Evolutionary conservation across 2,329 filamentous ascomycete genomes (phyloP).

Genomic region (Colletotrichum endophyticum): DNA sequence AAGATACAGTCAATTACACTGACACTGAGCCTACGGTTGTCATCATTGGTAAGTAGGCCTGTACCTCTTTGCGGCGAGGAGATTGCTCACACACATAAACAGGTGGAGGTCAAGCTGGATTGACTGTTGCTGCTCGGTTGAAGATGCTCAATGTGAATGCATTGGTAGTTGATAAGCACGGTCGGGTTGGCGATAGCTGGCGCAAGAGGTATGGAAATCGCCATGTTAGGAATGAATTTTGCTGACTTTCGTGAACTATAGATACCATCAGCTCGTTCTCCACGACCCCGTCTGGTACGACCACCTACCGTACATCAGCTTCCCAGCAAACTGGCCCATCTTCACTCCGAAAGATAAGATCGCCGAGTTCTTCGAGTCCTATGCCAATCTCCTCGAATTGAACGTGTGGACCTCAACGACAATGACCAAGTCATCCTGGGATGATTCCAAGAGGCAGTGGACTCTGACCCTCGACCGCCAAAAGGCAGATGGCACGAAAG

Average conservation of each 20-base stretch:
- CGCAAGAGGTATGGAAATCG: slow-evolving; percentile 35
- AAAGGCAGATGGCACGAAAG: slow-evolving; percentile 44
- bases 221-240: accelerated
- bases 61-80: background rate
- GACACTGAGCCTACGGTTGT: slow-evolving; percentile 20
- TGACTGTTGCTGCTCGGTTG: slow-evolving; percentile 56
- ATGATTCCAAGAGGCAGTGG: slow-evolving; percentile 57
- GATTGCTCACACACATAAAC: background rate
- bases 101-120: slow-evolving; percentile 55
- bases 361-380: slow-evolving; percentile 67
- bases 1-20: slow-evolving; percentile 16
- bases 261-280: slow-evolving; percentile 62
- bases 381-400: slow-evolving; percentile 65
- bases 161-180: slow-evolving; percentile 56
- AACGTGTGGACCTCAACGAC: slow-evolving; percentile 66
- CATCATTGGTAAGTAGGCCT: slow-evolving; percentile 21
- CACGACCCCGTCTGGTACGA: slow-evolving; percentile 68
- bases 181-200: slow-evolving; percentile 64
- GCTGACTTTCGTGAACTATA: background rate
- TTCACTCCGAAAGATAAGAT: slow-evolving; percentile 74
- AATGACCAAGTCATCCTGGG: slow-evolving; percentile 49
- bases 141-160: slow-evolving; percentile 59
- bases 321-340: slow-evolving; percentile 66
- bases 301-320: slow-evolving; percentile 65
- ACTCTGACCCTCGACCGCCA: slow-evolving; percentile 56